Percentiles rank a stretch among this genome's conserved stretches.
Conservation (phyloP, 257 asterid species). For the Fraxinus excelsior region DNA sequence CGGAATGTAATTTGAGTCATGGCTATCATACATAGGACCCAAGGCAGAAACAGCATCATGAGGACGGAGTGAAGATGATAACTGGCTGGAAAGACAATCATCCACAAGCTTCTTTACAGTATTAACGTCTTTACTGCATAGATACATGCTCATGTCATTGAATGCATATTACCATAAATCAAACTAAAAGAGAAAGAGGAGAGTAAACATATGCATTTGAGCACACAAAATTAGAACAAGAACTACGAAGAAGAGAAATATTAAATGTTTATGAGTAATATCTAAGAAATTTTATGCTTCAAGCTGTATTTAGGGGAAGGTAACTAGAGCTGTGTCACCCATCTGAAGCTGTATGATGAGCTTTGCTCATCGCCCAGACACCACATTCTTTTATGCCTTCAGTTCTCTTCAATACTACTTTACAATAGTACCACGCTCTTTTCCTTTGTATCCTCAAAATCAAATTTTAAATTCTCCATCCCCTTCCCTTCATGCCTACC, state of each 20-base stretch:
- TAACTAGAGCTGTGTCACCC: neutral
- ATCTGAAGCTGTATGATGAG: constrained; percentile 12
- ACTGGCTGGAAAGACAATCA: constrained; percentile 72
- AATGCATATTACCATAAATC: constrained; percentile 9
- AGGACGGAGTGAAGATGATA: constrained; percentile 89
- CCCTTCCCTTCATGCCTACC: neutral
- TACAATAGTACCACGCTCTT: constrained; percentile 5
- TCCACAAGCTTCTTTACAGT: constrained; percentile 96
- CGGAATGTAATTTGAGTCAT: constrained; percentile 74
- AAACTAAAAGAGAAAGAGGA: constrained; percentile 7
- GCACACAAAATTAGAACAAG: neutral
- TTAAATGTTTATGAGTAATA: neutral
- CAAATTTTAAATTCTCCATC: neutral
- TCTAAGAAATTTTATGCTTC: neutral
- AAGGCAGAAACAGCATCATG: constrained; percentile 98
- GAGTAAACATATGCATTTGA: neutral
- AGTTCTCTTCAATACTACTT: neutral
- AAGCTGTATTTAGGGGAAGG: neutral
- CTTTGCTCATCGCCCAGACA: neutral
- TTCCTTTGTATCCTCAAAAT: neutral
- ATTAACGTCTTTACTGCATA: constrained; percentile 88
- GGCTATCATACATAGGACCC: constrained; percentile 97
- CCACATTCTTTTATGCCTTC: constrained; percentile 1
- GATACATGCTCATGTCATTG: constrained; percentile 20
- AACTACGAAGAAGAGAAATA: neutral